Percentiles rank a stretch among this genome's conserved stretches.
Conservation (phyloP, 164 flowering plant genomes). For the Piper longum region DNA sequence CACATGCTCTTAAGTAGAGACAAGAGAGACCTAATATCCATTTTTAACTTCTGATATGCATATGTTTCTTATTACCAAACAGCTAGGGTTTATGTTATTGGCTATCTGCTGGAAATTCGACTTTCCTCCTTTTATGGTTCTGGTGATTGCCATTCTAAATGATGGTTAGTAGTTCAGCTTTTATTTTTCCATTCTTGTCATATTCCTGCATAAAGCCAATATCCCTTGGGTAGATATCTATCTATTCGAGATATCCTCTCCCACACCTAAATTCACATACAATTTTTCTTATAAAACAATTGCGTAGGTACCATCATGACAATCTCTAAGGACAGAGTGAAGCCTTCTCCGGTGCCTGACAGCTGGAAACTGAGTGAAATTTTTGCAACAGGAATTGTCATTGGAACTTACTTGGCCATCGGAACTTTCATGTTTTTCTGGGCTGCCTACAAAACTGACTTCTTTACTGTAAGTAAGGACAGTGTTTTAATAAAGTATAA, state of each 20-base stretch:
- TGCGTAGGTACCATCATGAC: slow-evolving; percentile 62
- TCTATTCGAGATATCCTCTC: not conserved
- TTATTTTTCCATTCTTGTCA: not conserved
- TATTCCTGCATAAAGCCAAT: not conserved
- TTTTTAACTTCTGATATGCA: not conserved
- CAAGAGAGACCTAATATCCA: no score
- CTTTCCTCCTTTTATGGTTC: slow-evolving; percentile 66
- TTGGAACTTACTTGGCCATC: slow-evolving; percentile 45
- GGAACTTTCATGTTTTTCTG: slow-evolving; percentile 50
- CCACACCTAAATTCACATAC: no score
- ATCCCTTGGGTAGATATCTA: not conserved
- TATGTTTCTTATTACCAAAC: slow-evolving; percentile 8
- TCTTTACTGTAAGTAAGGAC: slow-evolving; percentile 5
- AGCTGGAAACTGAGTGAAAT: slow-evolving; percentile 63
- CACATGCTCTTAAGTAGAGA: not conserved
- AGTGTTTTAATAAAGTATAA: not conserved
- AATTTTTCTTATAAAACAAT: not conserved
- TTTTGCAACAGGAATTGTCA: slow-evolving; percentile 47
- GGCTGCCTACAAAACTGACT: slow-evolving; percentile 28
- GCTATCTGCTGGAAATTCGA: slow-evolving; percentile 37
- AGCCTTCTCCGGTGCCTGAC: slow-evolving; percentile 59
- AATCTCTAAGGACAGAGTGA: slow-evolving; percentile 61
- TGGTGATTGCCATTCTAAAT: slow-evolving; percentile 55
- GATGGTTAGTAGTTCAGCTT: slow-evolving; percentile 30
- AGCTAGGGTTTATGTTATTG: slow-evolving; percentile 55